A percentile compares a stretch with the other conserved stretches of the same genome.
Conservation (phyloP, 2,329 filamentous ascomycete species). For the Claviceps arundinis region DNA sequence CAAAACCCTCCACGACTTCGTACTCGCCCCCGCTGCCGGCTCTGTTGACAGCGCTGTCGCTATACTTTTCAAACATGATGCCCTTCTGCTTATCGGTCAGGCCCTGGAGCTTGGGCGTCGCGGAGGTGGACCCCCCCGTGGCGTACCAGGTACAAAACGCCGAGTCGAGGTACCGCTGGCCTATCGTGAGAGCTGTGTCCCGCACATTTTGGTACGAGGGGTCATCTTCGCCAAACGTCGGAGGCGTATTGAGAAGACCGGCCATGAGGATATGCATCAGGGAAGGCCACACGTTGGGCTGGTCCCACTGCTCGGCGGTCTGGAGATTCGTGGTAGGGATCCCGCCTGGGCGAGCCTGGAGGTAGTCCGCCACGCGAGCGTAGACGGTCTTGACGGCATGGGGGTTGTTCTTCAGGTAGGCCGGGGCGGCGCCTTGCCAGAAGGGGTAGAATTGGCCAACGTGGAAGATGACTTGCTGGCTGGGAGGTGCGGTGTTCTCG, state of each 20-base stretch:
- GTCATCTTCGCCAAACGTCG: constrained; percentile 40
- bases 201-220: constrained; percentile 41
- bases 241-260: constrained; percentile 45
- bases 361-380: constrained; percentile 36
- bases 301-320: constrained; percentile 56
- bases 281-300: constrained; percentile 58
- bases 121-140: constrained; percentile 47
- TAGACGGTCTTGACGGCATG: constrained; percentile 42
- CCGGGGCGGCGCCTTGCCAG: constrained; percentile 52
- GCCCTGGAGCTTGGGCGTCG: constrained; percentile 36
- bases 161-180: constrained; percentile 53
- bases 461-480: constrained; percentile 43
- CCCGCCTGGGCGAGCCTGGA: constrained; percentile 39
- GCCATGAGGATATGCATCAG: constrained; percentile 51
- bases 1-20: constrained; percentile 55
- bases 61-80: constrained; percentile 60
- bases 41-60: constrained; percentile 43
- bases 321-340: constrained; percentile 48
- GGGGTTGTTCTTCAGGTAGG: constrained; percentile 43
- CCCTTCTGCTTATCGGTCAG: constrained; percentile 31
- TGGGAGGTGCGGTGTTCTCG: constrained; percentile 32
- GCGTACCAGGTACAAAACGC: constrained; percentile 59
- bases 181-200: constrained; percentile 42
- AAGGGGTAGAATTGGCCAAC: constrained; percentile 53
- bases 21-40: constrained; percentile 56